Conservation (phyloP, 2,329 filamentous ascomycete genomes). For the Fusarium dimerum region DNA sequence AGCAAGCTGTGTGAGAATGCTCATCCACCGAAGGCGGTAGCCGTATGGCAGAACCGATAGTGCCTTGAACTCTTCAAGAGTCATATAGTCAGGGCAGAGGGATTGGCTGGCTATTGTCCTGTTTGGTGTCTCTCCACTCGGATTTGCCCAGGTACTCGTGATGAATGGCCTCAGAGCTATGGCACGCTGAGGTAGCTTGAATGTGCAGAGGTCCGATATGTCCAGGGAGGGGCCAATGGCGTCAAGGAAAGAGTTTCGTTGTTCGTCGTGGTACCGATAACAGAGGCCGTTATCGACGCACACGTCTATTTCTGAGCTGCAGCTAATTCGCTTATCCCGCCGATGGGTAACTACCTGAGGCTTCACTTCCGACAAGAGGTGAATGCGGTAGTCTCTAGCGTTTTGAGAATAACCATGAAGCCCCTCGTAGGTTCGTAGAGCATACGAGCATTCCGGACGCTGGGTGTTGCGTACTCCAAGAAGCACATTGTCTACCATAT, state of each 20-base stretch:
- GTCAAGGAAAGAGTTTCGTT: neutral
- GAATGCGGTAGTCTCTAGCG: neutral
- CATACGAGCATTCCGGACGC: neutral
- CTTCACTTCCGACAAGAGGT: slow-evolving; percentile 22
- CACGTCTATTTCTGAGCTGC: slow-evolving; percentile 10
- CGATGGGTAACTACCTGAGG: slow-evolving; percentile 18
- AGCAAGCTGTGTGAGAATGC: slow-evolving; percentile 21
- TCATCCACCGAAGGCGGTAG: slow-evolving; percentile 21
- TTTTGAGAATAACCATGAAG: slow-evolving; percentile 5
- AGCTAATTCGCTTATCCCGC: neutral
- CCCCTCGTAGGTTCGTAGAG: slow-evolving; percentile 6
- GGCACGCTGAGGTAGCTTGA: slow-evolving; percentile 13
- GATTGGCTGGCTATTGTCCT: slow-evolving; percentile 50
- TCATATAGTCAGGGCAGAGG: slow-evolving; percentile 48
- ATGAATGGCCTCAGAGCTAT: slow-evolving; percentile 16
- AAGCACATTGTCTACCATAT: slow-evolving; percentile 43
- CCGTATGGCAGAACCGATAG: slow-evolving; percentile 18
- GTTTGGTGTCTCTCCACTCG: slow-evolving; percentile 43
- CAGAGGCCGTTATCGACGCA: slow-evolving; percentile 26
- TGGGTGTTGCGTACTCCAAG: neutral
- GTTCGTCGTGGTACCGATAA: slow-evolving; percentile 19
- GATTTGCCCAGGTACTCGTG: neutral
- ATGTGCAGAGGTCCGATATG: slow-evolving; percentile 13
- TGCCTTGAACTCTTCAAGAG: slow-evolving; percentile 55
- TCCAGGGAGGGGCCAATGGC: neutral